Evolutionary conservation across 768 basidiomycete genomes (phyloP), one percentile per base, ranked within the genome.

Genomic region (Paxillus involutus): DNA sequence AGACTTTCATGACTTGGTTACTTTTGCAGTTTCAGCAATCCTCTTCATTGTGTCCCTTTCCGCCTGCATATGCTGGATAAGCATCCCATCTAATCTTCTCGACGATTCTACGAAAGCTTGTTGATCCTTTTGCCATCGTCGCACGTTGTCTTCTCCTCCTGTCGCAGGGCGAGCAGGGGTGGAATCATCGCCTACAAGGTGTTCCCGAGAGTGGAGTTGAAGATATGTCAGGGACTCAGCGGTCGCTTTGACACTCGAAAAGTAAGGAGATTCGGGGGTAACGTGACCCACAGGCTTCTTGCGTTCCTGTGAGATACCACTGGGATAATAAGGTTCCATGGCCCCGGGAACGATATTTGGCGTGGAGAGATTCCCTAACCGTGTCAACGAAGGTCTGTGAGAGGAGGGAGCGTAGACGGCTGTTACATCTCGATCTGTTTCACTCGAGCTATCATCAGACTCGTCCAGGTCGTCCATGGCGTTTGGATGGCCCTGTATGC

Each of bases 41-140:
- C 83, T 78, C 73, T 81, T 87, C 62, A 94, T 77, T 33, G 82
- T 85, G 63, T 91, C 87, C 73, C 84, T 85, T 73, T 94, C 91
- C 49, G 85, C 79, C 71, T 89, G 88, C 75, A 93, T 88, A 66
- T 94, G 91, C 67, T 87, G 84, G 50, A 84, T 72, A 49, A 94
- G 72, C 83, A 94, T 80, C 57, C 89, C 91, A 66, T 93, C 89
- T 59, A 93, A 72, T 70, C 77, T 81, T 71, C 72, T 77, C 56
- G 86, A 66, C 29, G 84, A 83, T 68, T 88, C 85, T 59, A 82
- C 75, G 67, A 73, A 72, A 40, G 61, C 65, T 33, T 65, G 61
- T 49, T 75, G 71, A 5, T 71, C 67, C 44, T 44, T 55, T 51
- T 57, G 70, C 69, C 69, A 72, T 30, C 37, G 62, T 37, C 59